Evolutionary conservation across 192 early-diverging fungal species (phyloP).

Genomic region (Radiomyces spectabilis): DNA sequence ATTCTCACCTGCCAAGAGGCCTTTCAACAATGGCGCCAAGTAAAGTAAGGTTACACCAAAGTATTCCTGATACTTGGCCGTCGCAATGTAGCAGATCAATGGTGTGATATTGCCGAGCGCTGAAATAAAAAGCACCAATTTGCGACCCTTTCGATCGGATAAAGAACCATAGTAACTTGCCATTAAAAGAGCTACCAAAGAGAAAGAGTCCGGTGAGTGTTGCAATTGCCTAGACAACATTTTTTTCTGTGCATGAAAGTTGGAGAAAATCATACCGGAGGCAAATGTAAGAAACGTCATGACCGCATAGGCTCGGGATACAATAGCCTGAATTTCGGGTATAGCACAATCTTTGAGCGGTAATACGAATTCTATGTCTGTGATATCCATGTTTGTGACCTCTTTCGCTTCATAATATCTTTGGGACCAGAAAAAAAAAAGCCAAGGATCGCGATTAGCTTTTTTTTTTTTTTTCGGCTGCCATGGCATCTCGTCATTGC

Average conservation of each 20-base stretch:
- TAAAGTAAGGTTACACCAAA: constrained; percentile 22
- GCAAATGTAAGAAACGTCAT: constrained; percentile 11
- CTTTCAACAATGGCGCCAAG: constrained; percentile 18
- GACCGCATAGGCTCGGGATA: constrained; percentile 13
- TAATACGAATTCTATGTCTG: neutral
- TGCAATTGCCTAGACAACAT: neutral
- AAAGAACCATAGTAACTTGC: constrained; percentile 22
- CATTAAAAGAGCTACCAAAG: constrained; percentile 1
- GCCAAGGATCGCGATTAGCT: neutral
- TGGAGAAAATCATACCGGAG: constrained; percentile 5
- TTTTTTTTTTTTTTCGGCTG: neutral
- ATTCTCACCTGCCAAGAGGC: constrained; percentile 18
- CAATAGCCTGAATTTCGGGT: constrained; percentile 25
- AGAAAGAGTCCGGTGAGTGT: neutral
- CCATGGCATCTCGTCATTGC: no score
- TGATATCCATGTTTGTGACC: neutral
- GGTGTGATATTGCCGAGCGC: constrained; percentile 9
- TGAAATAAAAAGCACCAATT: constrained; percentile 11
- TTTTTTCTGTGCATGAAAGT: neutral
- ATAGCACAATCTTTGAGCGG: constrained; percentile 22
- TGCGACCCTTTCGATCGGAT: constrained; percentile 25
- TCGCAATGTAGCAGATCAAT: constrained; percentile 7
- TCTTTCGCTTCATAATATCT: constrained; percentile 21
- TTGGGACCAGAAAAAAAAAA: neutral
- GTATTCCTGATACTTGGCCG: constrained; percentile 1